Base-by-base conservation (phyloP, 805 yeast genomes). In the Starmerella apis region DNA sequence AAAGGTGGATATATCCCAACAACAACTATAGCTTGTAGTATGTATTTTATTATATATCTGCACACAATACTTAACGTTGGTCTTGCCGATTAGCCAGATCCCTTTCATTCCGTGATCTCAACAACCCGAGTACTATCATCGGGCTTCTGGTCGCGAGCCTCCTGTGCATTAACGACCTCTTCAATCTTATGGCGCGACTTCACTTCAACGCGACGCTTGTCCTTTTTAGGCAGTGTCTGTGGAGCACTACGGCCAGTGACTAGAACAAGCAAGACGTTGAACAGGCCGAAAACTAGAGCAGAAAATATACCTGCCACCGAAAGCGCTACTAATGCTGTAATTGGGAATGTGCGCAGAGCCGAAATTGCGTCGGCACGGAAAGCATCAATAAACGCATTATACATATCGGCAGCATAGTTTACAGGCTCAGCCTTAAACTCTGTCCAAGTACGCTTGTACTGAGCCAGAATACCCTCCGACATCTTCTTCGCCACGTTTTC, bases 321-420 rank as follows among this genome's bases (percentile, higher is more conserved):
- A 13, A 59, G 62, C 16, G 63, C 55, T 9, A 63, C 58, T 9
- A 60, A 61, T 1, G 67, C 63, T 11, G 63, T 61, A 20, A 62
- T 57, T n/a, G 74, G 74, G 59, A 58, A 67, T 56, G 57, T 52
- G 43, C 53, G 48, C 47, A 69, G 35, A 10, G 72, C 67, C 20
- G 50, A 58, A 32, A 58, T 49, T 33, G 68, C 67, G 52, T 63
- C 61, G 13, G 43, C 48, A 35, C 57, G 51, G 62, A 66, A 61
- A 49, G 55, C 51, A 37, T 52, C 51, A 49, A 61, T 51, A 57
- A 69, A 70, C 19, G 52, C 59, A 45, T 61, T 47, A 46, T 58
- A 47, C 25, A 60, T 59, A 47, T 55, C 62, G 6, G 47, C 51
- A 10, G 61, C 43, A 52, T 61, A 68, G 18, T 56, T 60, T 22